Evolutionary conservation across 345 rosid species (phyloP).

Genomic region (Salix caprea): DNA sequence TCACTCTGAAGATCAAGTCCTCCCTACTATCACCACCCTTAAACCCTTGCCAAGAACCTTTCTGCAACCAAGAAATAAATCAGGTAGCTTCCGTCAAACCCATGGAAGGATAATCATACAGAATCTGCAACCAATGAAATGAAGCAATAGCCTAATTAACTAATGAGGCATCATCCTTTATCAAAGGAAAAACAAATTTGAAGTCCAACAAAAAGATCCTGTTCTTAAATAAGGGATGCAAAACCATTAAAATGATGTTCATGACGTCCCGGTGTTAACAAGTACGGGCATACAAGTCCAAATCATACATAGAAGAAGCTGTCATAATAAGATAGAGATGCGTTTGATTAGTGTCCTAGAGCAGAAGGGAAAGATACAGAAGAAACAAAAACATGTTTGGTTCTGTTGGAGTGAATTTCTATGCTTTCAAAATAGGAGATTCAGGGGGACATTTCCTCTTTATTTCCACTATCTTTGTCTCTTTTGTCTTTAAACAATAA

Average conservation of each 20-base stretch:
- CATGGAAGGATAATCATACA: not conserved
- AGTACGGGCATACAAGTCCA: not conserved
- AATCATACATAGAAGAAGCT: not conserved
- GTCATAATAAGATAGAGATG: no score
- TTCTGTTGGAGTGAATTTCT: no score
- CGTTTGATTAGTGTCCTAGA: no score
- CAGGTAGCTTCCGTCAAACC: not conserved
- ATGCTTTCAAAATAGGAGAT: no score
- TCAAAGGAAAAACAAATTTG: not conserved
- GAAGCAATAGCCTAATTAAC: not conserved
- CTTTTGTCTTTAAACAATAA: no score
- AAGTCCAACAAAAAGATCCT: not conserved
- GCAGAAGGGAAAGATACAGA: no score
- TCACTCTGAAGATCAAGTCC: constrained; percentile 47
- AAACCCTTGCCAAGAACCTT: constrained; percentile 61
- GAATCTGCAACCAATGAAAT: not conserved
- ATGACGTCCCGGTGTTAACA: not conserved
- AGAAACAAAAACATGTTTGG: no score
- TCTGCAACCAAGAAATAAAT: constrained; percentile 35
- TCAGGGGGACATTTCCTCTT: no score
- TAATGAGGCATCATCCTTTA: not conserved
- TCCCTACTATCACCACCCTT: constrained; percentile 40
- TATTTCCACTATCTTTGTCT: no score
- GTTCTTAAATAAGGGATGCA: not conserved
- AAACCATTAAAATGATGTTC: not conserved